Evolutionary conservation across 2,329 filamentous ascomycete species (phyloP), one percentile per base, ranked within the genome.

Genomic region (Cordyceps cicadae): DNA sequence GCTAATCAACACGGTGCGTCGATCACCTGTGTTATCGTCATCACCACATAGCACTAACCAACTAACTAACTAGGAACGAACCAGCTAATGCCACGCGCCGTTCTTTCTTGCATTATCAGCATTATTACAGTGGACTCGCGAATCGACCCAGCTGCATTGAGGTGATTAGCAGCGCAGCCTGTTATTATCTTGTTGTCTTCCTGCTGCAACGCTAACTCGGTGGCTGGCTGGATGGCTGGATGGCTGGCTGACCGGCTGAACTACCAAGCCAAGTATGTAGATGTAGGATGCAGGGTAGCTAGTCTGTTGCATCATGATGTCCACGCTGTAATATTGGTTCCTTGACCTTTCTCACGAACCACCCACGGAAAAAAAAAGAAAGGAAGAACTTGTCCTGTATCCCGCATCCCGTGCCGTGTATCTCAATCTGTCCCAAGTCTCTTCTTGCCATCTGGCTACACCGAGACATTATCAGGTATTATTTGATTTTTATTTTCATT

Each of bases 121-220:
- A 58, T 29, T 58, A 58, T 29, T 58, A 50, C 34, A 29, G 55
- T 50, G 55, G 45, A 43, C 55, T 49, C 12, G 45, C 45, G 45
- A 48, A 9, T 5, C n/a, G 45, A 48, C 19, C 5, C n/a, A 11
- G 45, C 45, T 24, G 43, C 43, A 21, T 46, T 48, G 24, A 5
- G 21, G 12, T 17, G 46, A 49, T 49, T 43, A 17, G 17, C 41
- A 43, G 17, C 14, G 41, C 41, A 43, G 41, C 14, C 17, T 19
- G 41, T 43, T 43, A 2, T 19, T 43, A 17, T 43, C n/a, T 19
- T 6, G 3, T 43, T 43, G 17, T 29, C 11, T 4, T 37, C 12
- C 52, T 54, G 32, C 52, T 54, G 32, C 34, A 54, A 54, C 17
- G 41, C 41, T 43, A 17, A 4, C 24, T 24, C 4, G 41, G 5